Evolutionary conservation across 2,329 filamentous ascomycete species (phyloP), one percentile per base, ranked within the genome.

Genomic region (Aspergillus nomiae): DNA sequence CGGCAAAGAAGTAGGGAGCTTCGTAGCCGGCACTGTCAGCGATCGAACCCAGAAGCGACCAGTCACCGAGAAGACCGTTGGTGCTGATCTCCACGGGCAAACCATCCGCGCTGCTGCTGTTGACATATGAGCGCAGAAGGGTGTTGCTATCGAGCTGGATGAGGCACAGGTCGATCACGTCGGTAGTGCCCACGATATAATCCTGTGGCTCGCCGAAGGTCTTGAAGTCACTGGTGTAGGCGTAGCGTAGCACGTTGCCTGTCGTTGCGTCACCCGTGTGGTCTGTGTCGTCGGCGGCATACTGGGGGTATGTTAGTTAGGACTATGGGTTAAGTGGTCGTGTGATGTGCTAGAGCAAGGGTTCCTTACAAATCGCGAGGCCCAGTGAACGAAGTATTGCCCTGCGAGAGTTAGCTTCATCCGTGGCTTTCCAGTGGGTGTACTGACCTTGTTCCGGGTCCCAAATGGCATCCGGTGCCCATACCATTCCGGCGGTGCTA

Each of bases 381-480:
- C 65, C 65, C 65, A 67, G 28, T 67, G 65, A 12, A 67, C 65
- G 10, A 67, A 48, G 24, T 67, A 67, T 58, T 67, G 56, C 9
- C 16, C 60, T 62, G 8, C 14, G n/a, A 32, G 21, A 19, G 32
- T 56, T 9, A 56, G 50, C 34, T 38, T 4, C 21, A 9, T n/a
- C 21, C 14, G 43, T 55, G 0, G 30, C 1, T 1, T 7, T 32
- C 1, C 4, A 14, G 1, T 6, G 21, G 9, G 14, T 4, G 10
- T 7, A 61, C 41, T 28, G 19, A 62, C 65, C 63, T 14, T 60
- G 32, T 8, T 55, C 61, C 6, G 59, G 30, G 55, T 67, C 65
- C 65, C 65, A 67, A 10, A 67, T 58, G 6, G 65, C 65, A 46
- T 67, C 65, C 8, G 65, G 65, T 8, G 65, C 65, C 65, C 65